Percentiles rank a stretch among this genome's conserved stretches.
Evolutionary conservation across 805 yeast species (phyloP).

Genomic region (Candida maesae): DNA sequence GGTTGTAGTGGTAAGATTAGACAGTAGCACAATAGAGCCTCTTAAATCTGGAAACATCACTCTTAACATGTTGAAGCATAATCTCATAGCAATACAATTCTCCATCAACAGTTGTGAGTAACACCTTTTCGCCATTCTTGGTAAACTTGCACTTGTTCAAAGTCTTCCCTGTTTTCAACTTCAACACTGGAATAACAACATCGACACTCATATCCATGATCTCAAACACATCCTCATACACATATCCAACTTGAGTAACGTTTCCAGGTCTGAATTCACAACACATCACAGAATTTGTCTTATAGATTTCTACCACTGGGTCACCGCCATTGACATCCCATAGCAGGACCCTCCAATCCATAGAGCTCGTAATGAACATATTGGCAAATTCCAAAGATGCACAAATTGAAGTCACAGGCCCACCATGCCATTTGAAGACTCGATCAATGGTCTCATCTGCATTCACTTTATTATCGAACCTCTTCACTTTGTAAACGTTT

Average conservation of each 20-base stretch:
- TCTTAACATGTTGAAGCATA: conserved; percentile 10
- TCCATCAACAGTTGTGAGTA: conserved; percentile 18
- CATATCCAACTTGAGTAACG: conserved; percentile 29
- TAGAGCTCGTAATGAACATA: conserved; percentile 27
- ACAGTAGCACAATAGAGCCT: conserved; percentile 11
- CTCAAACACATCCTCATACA: conserved; percentile 28
- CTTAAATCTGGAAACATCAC: conserved; percentile 21
- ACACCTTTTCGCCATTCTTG: conserved; percentile 16
- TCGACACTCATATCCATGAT: conserved; percentile 31
- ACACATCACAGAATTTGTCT: conserved; percentile 27
- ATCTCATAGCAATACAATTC: conserved; percentile 17
- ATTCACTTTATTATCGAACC: conserved; percentile 22
- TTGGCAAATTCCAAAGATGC: conserved; percentile 17
- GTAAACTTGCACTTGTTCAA: conserved; percentile 19
- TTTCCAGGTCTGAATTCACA: conserved; percentile 26
- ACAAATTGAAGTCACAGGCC: conserved; percentile 25
- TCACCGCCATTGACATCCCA: conserved; percentile 24
- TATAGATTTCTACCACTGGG: conserved; percentile 24
- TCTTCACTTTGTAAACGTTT: conserved; percentile 27
- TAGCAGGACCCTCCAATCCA: conserved; percentile 31
- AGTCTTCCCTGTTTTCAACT: conserved; percentile 8
- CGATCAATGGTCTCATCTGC: conserved; percentile 15
- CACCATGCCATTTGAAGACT: conserved; percentile 25
- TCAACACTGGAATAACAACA: conserved; percentile 23
- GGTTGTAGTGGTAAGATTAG: too few relatives aligned